A percentile compares a stretch with the other conserved stretches of the same genome.
Conservation (phyloP, 2,329 filamentous ascomycete species). For the Fusarium sp. region DNA sequence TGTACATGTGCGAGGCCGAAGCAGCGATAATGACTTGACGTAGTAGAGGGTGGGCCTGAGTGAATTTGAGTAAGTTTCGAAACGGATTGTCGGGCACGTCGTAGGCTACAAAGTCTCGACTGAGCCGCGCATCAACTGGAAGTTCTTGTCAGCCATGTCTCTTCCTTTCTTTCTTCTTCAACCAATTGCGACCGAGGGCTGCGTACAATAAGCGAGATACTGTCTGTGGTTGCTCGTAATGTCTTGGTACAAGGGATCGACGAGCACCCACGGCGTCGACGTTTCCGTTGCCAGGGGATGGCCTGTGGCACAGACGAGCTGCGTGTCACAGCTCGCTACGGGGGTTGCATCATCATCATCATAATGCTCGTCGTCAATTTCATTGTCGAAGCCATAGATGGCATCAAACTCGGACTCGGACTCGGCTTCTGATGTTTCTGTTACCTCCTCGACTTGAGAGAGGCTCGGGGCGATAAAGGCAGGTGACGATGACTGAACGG, state of each 20-base stretch:
- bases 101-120: slow-evolving; percentile 66
- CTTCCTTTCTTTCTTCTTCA: slow-evolving; percentile 3
- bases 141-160: slow-evolving; percentile 41
- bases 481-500: slow-evolving; percentile 33
- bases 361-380: slow-evolving; percentile 18
- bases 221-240: slow-evolving; percentile 63
- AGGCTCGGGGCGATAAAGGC: slow-evolving; percentile 30
- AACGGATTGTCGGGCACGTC: slow-evolving; percentile 65
- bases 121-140: slow-evolving; percentile 64
- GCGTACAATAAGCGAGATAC: slow-evolving; percentile 60
- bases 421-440: slow-evolving; percentile 34
- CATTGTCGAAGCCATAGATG: slow-evolving; percentile 1
- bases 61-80: slow-evolving; percentile 60
- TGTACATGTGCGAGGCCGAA: slow-evolving; percentile 64
- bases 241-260: slow-evolving; percentile 66
- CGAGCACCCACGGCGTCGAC: slow-evolving; percentile 57
- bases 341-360: slow-evolving; percentile 34
- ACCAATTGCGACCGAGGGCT: slow-evolving; percentile 19
- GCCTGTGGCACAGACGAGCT: slow-evolving; percentile 49
- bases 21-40: slow-evolving; percentile 64
- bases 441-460: slow-evolving; percentile 36
- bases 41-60: slow-evolving; percentile 59
- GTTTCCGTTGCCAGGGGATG: slow-evolving; percentile 40
- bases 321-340: slow-evolving; percentile 43
- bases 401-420: slow-evolving; percentile 32